Evolutionary conservation across 2,329 filamentous ascomycete species (phyloP), one percentile per base, ranked within the genome.

Genomic region (Colletotrichum siamense): DNA sequence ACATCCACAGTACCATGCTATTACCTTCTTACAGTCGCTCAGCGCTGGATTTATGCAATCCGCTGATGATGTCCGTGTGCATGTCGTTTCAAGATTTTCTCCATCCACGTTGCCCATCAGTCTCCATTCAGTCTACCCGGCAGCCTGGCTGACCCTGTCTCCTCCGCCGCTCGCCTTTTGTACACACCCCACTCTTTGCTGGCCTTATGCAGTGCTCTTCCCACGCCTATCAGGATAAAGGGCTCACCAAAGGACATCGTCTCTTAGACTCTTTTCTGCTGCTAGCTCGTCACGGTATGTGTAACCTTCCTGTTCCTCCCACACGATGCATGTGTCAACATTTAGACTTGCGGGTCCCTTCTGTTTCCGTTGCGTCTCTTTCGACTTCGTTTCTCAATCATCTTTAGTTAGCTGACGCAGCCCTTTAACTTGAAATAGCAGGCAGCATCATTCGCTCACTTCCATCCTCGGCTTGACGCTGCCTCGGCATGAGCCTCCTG

Each of bases 201-300:
- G 71, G 61, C 67, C 66, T 71, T 34, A 68, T 67, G 66, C 72
- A 71, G 30, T 30, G 13, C 55, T 32, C 30, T 34, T 75, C 72
- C 71, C 75, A 77, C 66, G 67, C 71, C 66, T 67, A 77, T 77
- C 66, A 71, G 65, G 71, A 63, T 69, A 69, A 69, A 69, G 70
- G 16, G 39, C 71, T 61, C 18, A 26, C 67, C 44, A 65, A 76
- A 44, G 28, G 61, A 34, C 24, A 55, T 61, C 24, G 6, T 59
- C 18, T 68, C 57, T 75, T 62, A 69, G 34, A 74, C 34, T 73
- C 34, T 18, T 32, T 16, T 32, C 44, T 73, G n/a, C 39, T 69
- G 34, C 70, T 59, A 65, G 49, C 49, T 36, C 18, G 24, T n/a
- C 63, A 68, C 55, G 49, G 74, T 69, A 69, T 74, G 74, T 76